phyloP scores from a whole-genome alignment of 2,329 filamentous ascomycete genomes.

The Colletotrichum salicis region DNA sequence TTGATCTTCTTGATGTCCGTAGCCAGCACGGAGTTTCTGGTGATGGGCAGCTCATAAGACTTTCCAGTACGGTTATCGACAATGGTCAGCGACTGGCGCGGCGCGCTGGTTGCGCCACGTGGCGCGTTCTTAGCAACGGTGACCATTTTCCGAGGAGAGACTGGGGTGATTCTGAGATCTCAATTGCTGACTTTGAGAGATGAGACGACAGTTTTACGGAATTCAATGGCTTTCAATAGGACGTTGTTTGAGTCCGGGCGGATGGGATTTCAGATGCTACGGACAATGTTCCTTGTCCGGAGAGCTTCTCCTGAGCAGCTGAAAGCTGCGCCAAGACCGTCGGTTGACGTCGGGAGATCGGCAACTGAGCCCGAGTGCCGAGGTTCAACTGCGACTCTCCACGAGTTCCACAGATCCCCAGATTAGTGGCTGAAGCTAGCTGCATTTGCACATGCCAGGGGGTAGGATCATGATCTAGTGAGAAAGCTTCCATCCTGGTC shows the following conservation, averaged over 20 bases:
- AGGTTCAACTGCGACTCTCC: slow-evolving; percentile 20
- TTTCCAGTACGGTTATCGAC: slow-evolving; percentile 61
- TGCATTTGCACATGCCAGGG: slow-evolving; percentile 30
- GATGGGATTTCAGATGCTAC: slow-evolving; percentile 17
- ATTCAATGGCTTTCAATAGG: slow-evolving; percentile 23
- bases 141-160: slow-evolving; percentile 2
- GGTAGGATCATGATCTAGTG: neutral
- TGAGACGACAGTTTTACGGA: slow-evolving; percentile 7
- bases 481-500: neutral
- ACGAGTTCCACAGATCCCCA: slow-evolving; percentile 2
- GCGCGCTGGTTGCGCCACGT: slow-evolving; percentile 28
- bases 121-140: slow-evolving; percentile 29
- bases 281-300: slow-evolving; percentile 1
- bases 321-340: slow-evolving; percentile 18
- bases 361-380: slow-evolving; percentile 32
- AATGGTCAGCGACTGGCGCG: slow-evolving; percentile 52
- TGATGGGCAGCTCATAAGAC: slow-evolving; percentile 60
- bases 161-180: neutral
- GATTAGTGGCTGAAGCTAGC: slow-evolving; percentile 14
- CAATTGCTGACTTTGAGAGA: neutral
- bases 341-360: slow-evolving; percentile 34
- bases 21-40: slow-evolving; percentile 59
- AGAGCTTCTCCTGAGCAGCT: slow-evolving; percentile 13
- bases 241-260: slow-evolving; percentile 1
- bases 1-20: slow-evolving; percentile 64